These are phyloP conservation scores for Melaleuca alternifolia DNA, from an alignment of 345 rosid genomes.

Conservation along the genomic window DNA sequence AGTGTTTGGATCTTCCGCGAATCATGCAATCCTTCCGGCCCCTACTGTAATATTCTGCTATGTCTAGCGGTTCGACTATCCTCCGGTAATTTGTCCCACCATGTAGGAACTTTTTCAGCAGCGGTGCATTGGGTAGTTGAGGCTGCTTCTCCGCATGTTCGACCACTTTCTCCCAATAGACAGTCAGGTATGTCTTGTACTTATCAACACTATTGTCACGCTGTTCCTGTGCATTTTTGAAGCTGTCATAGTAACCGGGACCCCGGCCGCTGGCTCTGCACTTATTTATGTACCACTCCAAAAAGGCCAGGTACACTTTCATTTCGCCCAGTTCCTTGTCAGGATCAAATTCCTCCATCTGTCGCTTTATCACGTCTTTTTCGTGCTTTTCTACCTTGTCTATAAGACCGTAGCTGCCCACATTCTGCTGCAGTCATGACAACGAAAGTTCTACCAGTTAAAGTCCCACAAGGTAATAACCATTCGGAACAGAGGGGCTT, in stretches of 20 bases:
- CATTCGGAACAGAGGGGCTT: not conserved
- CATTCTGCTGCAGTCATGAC: slow-evolving; percentile 14
- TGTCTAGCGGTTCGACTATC: slow-evolving; percentile 65
- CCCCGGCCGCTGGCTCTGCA: not conserved
- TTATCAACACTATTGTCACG: not conserved
- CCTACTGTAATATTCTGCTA: slow-evolving; percentile 41
- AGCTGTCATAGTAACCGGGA: slow-evolving; percentile 52
- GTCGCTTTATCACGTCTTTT: not conserved
- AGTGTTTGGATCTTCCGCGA: slow-evolving; percentile 36
- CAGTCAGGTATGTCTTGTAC: slow-evolving; percentile 18
- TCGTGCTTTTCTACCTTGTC: not conserved
- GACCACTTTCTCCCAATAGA: slow-evolving; percentile 39
- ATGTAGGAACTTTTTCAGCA: slow-evolving; percentile 20
- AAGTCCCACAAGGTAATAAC: not conserved
- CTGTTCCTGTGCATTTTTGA: not conserved
- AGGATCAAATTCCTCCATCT: slow-evolving; percentile 7
- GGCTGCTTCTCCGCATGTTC: slow-evolving; percentile 43
- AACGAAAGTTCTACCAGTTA: not conserved
- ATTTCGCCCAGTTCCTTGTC: slow-evolving; percentile 16
- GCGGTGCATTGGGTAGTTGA: slow-evolving; percentile 13
- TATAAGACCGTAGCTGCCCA: not conserved
- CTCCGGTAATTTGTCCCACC: slow-evolving; percentile 46
- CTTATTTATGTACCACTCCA: slow-evolving; percentile 54
- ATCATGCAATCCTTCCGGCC: slow-evolving; percentile 15
- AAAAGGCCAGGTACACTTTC: slow-evolving; percentile 24